These are phyloP conservation scores for Volvox carteri DNA, from an alignment of 163 green algal species.

Conservation along the genomic window DNA sequence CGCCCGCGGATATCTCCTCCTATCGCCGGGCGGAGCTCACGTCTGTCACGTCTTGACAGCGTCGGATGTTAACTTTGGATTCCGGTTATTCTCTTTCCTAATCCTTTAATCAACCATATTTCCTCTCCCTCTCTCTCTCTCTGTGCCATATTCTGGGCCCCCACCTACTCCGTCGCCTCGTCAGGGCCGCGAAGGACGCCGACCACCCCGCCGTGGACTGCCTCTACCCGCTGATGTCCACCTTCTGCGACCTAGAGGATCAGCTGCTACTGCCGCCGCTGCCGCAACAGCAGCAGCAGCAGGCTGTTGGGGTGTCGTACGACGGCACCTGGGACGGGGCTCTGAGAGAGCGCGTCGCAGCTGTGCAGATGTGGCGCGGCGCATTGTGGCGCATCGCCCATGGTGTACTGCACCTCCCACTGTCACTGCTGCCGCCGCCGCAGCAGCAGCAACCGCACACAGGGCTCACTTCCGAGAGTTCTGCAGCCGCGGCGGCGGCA, in stretches of 20 bases:
- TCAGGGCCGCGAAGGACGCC: constrained; percentile 56
- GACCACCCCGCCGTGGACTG: constrained; percentile 77
- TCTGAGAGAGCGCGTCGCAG: not conserved
- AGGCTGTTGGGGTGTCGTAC: not conserved
- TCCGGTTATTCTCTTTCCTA: no score
- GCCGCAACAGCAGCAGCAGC: not conserved
- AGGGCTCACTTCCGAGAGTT: constrained; percentile 1
- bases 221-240: constrained; percentile 70
- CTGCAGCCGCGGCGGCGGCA: not conserved
- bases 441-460: no score
- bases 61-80: no score
- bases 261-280: constrained; percentile 52
- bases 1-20: no score
- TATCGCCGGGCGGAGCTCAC: no score
- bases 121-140: no score
- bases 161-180: no score
- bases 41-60: no score
- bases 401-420: constrained; percentile 56
- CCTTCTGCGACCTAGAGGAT: constrained; percentile 67
- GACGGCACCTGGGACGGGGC: constrained; percentile 9
- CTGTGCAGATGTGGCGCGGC: constrained; percentile 68
- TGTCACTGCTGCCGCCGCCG: not conserved
- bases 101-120: no score
- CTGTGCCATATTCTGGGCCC: no score
- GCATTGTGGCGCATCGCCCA: constrained; percentile 74